Conservation (phyloP, 2,329 filamentous ascomycete species). For the Colletotrichum tabaci region DNA sequence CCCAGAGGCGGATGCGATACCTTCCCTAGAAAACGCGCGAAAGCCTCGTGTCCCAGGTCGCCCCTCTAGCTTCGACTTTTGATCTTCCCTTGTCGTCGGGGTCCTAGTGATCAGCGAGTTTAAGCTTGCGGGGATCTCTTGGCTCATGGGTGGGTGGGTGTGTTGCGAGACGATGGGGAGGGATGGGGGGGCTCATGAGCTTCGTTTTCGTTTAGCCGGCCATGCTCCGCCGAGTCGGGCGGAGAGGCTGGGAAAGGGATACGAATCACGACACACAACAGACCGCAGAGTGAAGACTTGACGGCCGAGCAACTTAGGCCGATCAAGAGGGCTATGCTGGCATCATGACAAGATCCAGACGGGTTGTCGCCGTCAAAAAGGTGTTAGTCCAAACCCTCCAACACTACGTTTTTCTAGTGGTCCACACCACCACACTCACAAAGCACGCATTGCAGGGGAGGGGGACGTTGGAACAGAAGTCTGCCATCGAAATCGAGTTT, state of each 20-base stretch:
- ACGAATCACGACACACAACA: too few relatives aligned
- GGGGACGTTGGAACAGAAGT: background rate
- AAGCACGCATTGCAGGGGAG: background rate
- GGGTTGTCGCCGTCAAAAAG: background rate
- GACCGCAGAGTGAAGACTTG: too few relatives aligned
- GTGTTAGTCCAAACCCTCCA: background rate
- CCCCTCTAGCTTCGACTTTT: background rate
- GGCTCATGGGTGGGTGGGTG: background rate
- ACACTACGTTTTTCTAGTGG: background rate
- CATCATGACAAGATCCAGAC: background rate
- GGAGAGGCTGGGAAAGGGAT: background rate
- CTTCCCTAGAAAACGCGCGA: background rate
- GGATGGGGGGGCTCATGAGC: background rate
- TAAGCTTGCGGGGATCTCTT: background rate
- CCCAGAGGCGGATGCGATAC: background rate
- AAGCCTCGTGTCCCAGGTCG: background rate
- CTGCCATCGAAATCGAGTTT: background rate
- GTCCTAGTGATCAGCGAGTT: background rate
- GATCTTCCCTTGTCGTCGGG: background rate
- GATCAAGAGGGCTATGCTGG: background rate
- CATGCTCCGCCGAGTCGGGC: slow-evolving; percentile 12
- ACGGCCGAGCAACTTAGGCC: background rate
- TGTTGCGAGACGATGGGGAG: background rate
- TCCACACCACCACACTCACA: background rate
- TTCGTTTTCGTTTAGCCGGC: background rate